phyloP scores from a whole-genome alignment of 2,329 filamentous ascomycete genomes.

The Domatiomyces catenatus region DNA sequence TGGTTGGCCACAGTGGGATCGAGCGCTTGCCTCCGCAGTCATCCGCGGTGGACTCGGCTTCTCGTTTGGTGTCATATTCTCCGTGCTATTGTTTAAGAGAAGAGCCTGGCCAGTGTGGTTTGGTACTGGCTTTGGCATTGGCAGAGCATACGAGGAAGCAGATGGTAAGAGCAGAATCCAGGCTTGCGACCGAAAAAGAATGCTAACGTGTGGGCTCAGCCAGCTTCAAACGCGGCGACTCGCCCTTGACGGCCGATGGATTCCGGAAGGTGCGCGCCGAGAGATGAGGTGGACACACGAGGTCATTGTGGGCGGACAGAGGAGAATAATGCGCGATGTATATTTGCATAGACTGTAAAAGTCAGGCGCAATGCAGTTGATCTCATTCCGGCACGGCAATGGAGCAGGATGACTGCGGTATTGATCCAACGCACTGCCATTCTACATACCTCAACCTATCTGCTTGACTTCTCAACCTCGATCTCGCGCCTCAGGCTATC shows the following conservation, averaged over 20 bases:
- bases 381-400: neutral
- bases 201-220: slow-evolving; percentile 6
- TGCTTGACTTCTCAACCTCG: slow-evolving; percentile 61
- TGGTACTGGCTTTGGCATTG: slow-evolving; percentile 86
- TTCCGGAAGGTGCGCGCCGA: slow-evolving; percentile 17
- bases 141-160: slow-evolving; percentile 95
- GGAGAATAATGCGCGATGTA: slow-evolving; percentile 3
- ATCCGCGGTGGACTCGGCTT: slow-evolving; percentile 94
- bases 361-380: neutral
- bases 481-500: slow-evolving; percentile 66
- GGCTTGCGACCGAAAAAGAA: neutral
- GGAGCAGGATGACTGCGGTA: neutral
- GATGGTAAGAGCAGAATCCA: slow-evolving; percentile 46
- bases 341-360: slow-evolving; percentile 1
- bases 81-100: slow-evolving; percentile 93
- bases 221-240: slow-evolving; percentile 17
- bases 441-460: slow-evolving; percentile 13
- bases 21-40: slow-evolving; percentile 90
- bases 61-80: slow-evolving; percentile 96
- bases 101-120: slow-evolving; percentile 95
- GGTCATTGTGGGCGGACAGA: neutral
- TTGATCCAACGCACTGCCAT: neutral
- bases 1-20: slow-evolving; percentile 65
- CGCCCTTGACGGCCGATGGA: slow-evolving; percentile 13
- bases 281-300: slow-evolving; percentile 4